A percentile compares a stretch with the other conserved stretches of the same genome.
These are phyloP conservation scores for Leccinum pachyderme DNA, from an alignment of 1,284 basidiomycete species.

Conservation along the genomic window DNA sequence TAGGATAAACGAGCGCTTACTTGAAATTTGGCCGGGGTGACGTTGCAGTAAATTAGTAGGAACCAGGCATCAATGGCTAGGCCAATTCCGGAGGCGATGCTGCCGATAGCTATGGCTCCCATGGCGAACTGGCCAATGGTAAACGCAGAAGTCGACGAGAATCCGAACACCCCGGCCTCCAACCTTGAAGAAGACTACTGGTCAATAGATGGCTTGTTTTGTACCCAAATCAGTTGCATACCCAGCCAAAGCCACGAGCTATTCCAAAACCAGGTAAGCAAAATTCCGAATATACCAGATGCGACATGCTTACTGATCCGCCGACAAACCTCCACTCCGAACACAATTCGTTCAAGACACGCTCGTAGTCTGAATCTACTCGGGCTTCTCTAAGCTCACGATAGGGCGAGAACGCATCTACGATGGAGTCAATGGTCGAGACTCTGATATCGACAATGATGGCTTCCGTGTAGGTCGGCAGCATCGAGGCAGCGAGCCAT, in stretches of 20 bases:
- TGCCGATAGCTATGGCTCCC: slow-evolving; percentile 52
- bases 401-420: slow-evolving; percentile 56
- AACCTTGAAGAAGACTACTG: slow-evolving; percentile 34
- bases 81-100: slow-evolving; percentile 59
- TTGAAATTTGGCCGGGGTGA: slow-evolving; percentile 48
- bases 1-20: slow-evolving; percentile 34
- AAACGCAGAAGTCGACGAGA: slow-evolving; percentile 52
- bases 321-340: slow-evolving; percentile 54
- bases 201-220: not conserved
- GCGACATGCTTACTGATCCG: slow-evolving; percentile 33
- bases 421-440: slow-evolving; percentile 38
- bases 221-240: slow-evolving; percentile 24
- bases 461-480: slow-evolving; percentile 42
- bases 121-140: slow-evolving; percentile 43
- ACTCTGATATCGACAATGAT: slow-evolving; percentile 30
- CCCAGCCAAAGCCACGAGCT: slow-evolving; percentile 55
- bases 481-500: slow-evolving; percentile 29
- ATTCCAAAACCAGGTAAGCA: not conserved
- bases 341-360: slow-evolving; percentile 35
- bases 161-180: slow-evolving; percentile 57
- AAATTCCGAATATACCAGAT: not conserved
- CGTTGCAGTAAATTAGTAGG: slow-evolving; percentile 55
- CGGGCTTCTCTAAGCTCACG: slow-evolving; percentile 46
- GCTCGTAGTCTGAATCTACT: slow-evolving; percentile 49
- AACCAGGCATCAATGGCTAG: slow-evolving; percentile 62